Base-by-base conservation (phyloP, 768 basidiomycete genomes). In the Mycena latifolia region DNA sequence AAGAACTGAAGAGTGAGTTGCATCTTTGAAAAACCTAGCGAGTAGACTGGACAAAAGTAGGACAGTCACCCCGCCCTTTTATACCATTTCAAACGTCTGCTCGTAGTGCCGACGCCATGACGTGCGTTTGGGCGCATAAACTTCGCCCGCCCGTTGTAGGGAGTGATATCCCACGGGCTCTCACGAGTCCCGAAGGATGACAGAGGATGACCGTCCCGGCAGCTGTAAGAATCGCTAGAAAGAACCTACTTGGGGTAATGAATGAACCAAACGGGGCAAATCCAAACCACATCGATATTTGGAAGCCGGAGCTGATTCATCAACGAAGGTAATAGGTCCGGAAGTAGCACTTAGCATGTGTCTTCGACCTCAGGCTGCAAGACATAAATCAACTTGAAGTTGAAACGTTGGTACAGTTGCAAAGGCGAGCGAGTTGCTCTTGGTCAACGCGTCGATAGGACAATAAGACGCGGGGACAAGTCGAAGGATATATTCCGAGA, bases 51-150 rank as follows among this genome's bases (percentile, higher is more conserved):
- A 27, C 25, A 20, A 33, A 29, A 31, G 31, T n/a, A 28, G 31
- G 31, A 15, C 17, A 53, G 20, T 25, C 14, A 37, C 11, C 47
- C 10, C 24, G 35, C 52, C 51, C 37, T 47, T 57, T 63, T 50
- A 63, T 55, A 63, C 54, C 61, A 22, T 50, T 63, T 14, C 27
- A 4, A 27, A 43, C 37, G n/a, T n/a, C n/a, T n/a, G n/a, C n/a
- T 46, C 31, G 18, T 15, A 48, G 7, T 31, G 25, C 52, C 50
- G 41, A 46, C 51, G 43, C 20, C n/a, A n/a, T n/a, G n/a, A n/a
- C n/a, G n/a, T n/a, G n/a, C n/a, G 28, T 12, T 37, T 31, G 14
- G 41, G 47, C 56, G 41, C 28, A n/a, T 43, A 33, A 31, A 27
- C 29, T n/a, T 29, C 20, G 25, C 29, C 28, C 25, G 28, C 18